Evolutionary conservation across 495 filamentous ascomycete species (phyloP).

Genomic region (Neurospora hispaniola): DNA sequence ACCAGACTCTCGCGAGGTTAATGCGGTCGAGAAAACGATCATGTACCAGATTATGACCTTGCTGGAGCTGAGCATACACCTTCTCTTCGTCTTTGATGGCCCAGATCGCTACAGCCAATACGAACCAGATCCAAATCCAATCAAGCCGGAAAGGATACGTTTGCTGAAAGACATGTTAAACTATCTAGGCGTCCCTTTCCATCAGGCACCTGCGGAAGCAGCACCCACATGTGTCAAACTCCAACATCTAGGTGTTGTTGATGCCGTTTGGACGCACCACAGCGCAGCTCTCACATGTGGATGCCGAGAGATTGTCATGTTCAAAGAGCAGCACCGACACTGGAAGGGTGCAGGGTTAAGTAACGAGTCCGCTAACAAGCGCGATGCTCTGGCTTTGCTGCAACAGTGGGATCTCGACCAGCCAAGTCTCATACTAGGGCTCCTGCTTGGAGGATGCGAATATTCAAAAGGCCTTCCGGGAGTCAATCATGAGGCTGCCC

Average conservation of each 20-base stretch:
- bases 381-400: background rate
- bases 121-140: background rate
- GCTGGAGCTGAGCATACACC: background rate
- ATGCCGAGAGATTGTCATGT: background rate
- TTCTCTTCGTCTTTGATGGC: slow-evolving; percentile 1
- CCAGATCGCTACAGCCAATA: background rate
- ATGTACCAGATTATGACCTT: background rate
- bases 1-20: background rate
- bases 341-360: background rate
- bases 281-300: background rate
- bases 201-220: background rate
- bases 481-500: background rate
- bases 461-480: background rate
- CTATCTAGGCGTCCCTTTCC: background rate
- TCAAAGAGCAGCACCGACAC: background rate
- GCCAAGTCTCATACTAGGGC: background rate
- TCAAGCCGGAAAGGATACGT: background rate
- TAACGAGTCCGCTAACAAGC: background rate
- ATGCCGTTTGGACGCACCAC: background rate
- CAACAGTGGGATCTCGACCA: background rate
- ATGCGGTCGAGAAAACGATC: background rate
- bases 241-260: background rate
- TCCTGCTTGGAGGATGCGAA: slow-evolving; percentile 1
- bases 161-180: background rate
- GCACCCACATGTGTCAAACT: background rate